Percentiles rank a stretch among this genome's conserved stretches.
Evolutionary conservation across 495 filamentous ascomycete genomes (phyloP).

Genomic region (Lophiotrema nucula): DNA sequence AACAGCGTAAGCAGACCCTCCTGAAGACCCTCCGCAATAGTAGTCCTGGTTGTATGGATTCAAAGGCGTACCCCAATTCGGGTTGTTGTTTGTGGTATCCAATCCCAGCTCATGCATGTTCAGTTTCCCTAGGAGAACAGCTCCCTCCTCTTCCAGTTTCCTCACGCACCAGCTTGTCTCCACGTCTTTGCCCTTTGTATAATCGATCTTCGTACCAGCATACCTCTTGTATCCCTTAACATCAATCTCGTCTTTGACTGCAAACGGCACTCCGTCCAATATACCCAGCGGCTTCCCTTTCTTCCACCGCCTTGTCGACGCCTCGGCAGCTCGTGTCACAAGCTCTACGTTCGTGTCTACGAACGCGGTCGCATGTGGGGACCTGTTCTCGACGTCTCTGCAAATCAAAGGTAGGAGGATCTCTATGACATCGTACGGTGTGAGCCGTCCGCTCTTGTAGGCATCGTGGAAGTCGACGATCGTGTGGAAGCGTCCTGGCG

Average conservation of each 20-base stretch:
- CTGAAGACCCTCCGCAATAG: conserved; percentile 87
- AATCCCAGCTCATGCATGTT: conserved; percentile 92
- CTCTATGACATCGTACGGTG: conserved; percentile 69
- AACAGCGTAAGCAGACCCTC: conserved; percentile 78
- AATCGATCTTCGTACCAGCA: conserved; percentile 50
- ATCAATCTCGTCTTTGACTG: conserved; percentile 82
- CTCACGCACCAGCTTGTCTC: conserved; percentile 71
- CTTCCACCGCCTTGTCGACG: conserved; percentile 68
- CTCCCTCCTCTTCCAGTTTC: conserved; percentile 75
- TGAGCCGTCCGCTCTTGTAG: conserved; percentile 65
- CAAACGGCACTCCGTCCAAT: conserved; percentile 83
- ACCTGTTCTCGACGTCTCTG: conserved; percentile 49
- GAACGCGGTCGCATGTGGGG: conserved; percentile 68
- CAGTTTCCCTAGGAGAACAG: conserved; percentile 77
- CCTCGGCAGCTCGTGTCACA: conserved; percentile 65
- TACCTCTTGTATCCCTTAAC: conserved; percentile 70
- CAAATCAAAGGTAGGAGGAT: conserved; percentile 68
- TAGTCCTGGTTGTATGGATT: conserved; percentile 81
- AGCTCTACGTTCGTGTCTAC: conserved; percentile 57
- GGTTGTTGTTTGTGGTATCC: conserved; percentile 82
- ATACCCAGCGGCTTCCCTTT: conserved; percentile 61
- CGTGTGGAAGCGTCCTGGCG: conserved; percentile 53
- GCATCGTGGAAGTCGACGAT: conserved; percentile 73
- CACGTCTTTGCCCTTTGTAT: conserved; percentile 44
- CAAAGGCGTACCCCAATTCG: conserved; percentile 71